These are phyloP conservation scores for Metschnikowia kunwiensis DNA, from an alignment of 805 yeast genomes.

Conservation along the genomic window DNA sequence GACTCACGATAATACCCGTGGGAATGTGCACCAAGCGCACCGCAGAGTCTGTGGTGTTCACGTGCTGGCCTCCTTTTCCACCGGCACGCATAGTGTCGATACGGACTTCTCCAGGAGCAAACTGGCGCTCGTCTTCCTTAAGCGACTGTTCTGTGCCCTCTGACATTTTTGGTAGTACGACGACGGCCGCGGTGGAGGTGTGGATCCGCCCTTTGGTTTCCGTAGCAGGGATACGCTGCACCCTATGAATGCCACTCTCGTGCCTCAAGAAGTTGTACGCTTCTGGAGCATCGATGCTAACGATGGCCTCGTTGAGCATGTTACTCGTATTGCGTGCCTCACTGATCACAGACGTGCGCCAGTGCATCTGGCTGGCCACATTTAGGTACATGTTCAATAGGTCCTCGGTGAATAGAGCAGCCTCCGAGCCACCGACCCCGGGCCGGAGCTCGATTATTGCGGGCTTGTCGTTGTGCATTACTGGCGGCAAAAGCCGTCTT, in stretches of 20 bases:
- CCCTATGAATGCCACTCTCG: conserved; percentile 96
- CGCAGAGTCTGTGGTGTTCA: conserved; percentile 95
- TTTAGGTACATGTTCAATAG: conserved; percentile 76
- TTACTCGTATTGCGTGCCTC: conserved; percentile 58
- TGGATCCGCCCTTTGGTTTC: conserved; percentile 93
- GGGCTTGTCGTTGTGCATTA: conserved; percentile 70
- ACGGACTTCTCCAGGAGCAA: conserved; percentile 83
- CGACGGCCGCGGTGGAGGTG: conserved; percentile 94
- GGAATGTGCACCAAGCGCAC: conserved; percentile 91
- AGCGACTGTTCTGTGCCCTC: conserved; percentile 49
- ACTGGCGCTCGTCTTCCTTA: conserved; percentile 58
- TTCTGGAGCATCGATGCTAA: conserved; percentile 67
- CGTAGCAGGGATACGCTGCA: conserved; percentile 90
- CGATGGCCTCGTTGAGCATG: conserved; percentile 69
- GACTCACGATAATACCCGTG: conserved; percentile 81
- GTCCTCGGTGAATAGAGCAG: conserved; percentile 81
- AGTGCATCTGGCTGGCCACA: conserved; percentile 60
- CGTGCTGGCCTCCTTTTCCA: conserved; percentile 98
- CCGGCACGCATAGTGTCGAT: conserved; percentile 97
- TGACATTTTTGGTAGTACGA: conserved; percentile 81
- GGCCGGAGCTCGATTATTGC: conserved; percentile 86
- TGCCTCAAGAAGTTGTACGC: conserved; percentile 69
- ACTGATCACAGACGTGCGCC: conserved; percentile 66
- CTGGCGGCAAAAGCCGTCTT: conserved; percentile 65
- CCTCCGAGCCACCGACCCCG: conserved; percentile 95